Base-by-base conservation (phyloP, 441 rosid species). In the Adansonia rubrostipa region DNA sequence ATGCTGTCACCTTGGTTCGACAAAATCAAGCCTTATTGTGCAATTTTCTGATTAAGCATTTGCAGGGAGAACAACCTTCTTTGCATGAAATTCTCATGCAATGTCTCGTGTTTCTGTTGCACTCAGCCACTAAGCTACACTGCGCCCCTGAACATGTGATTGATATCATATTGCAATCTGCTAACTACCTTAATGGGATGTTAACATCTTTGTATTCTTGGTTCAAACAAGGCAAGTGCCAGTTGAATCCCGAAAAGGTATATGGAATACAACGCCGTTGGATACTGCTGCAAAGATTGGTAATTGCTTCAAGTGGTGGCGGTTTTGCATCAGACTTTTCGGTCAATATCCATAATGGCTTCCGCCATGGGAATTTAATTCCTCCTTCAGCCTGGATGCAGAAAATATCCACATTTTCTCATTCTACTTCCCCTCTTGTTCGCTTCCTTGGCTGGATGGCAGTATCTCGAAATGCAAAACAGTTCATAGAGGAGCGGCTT, bases 371-470 rank as follows among this genome's bases (percentile, higher is more conserved):
- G 78, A 87, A 86, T 63, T 85, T 93, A 81, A 79, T 93, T 84
- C 93, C 95, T 28, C 87, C 92, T 64, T 83, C 91, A 47, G 92
- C 84, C 62, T 93, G 98, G 98, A 80, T 92, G 85, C 83, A 87
- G 78, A 88, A 83, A 82, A 89, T 91, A 87, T 69, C 88, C 19
- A 65, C 82, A 76, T 92, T 93, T 87, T 89, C 94, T 79, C 74
- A 48, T 67, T 89, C 84, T 89, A 80, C 86, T 82, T 89, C 87
- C 22, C 90, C 95, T 62, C 89, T 89, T 80, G 97, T 91, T 48
- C 91, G 94, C 45, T 93, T 89, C 86, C 89, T 93, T 76, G 98
- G 98, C 78, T 93, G 98, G 98, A 93, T 93, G 98, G 98, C 94
- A 67, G 80, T 93, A 81, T 91, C 97, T 79, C 90, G 92, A 68